phyloP scores from a whole-genome alignment of 1,139 yeast species.

The Candida glucosophila region DNA sequence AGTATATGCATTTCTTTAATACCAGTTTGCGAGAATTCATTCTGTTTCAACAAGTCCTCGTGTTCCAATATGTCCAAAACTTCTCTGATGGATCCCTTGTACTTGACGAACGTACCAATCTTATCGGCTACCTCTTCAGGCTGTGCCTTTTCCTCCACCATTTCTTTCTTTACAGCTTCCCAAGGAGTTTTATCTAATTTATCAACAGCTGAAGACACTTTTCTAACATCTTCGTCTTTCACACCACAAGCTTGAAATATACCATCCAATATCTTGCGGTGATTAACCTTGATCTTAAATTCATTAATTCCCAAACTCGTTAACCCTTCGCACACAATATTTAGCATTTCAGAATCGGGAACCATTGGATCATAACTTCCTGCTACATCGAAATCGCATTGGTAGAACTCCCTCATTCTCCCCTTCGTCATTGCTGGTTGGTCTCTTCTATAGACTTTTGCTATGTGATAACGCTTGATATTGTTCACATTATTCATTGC shows the following conservation, averaged over 20 bases:
- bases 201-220: slow-evolving; percentile 90
- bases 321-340: slow-evolving; percentile 77
- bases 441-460: slow-evolving; percentile 96
- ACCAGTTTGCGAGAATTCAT: slow-evolving; percentile 73
- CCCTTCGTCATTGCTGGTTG: slow-evolving; percentile 99
- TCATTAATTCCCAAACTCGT: slow-evolving; percentile 75
- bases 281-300: slow-evolving; percentile 86
- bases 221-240: slow-evolving; percentile 85
- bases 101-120: slow-evolving; percentile 85
- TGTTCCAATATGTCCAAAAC: slow-evolving; percentile 47
- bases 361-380: slow-evolving; percentile 90
- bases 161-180: slow-evolving; percentile 88
- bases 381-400: slow-evolving; percentile 95
- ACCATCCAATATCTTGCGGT: slow-evolving; percentile 92
- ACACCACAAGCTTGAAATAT: slow-evolving; percentile 94
- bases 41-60: slow-evolving; percentile 50
- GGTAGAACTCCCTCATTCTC: slow-evolving; percentile 98
- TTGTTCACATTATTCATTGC: slow-evolving; percentile 87
- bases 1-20: slow-evolving; percentile 69
- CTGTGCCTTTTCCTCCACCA: slow-evolving; percentile 84
- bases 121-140: slow-evolving; percentile 85
- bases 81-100: slow-evolving; percentile 69
- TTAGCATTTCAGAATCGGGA: slow-evolving; percentile 86
- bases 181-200: slow-evolving; percentile 92
- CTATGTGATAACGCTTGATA: slow-evolving; percentile 92